Evolutionary conservation across 495 filamentous ascomycete genomes (phyloP).

Genomic region (Eremomyces bilateralis): DNA sequence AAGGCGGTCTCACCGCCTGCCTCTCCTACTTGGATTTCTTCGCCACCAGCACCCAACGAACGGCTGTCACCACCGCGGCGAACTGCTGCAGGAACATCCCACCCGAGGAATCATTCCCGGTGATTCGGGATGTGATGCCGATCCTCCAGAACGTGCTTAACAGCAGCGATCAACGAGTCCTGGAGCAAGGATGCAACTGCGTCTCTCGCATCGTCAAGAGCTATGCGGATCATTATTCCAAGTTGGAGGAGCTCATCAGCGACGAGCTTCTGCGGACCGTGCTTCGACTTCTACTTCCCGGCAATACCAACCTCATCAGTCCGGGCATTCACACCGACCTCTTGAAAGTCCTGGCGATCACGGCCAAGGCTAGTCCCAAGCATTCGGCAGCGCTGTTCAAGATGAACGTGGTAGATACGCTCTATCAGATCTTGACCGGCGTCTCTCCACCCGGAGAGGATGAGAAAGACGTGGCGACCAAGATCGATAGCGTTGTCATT

Average conservation of each 20-base stretch:
- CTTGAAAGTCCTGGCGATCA: constrained; percentile 70
- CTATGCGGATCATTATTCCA: constrained; percentile 68
- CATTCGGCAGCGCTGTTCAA: constrained; percentile 81
- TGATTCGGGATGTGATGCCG: constrained; percentile 85
- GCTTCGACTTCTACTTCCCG: constrained; percentile 75
- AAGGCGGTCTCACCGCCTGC: constrained; percentile 86
- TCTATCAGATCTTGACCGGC: constrained; percentile 94
- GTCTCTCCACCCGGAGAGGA: constrained; percentile 70
- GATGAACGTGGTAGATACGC: constrained; percentile 92
- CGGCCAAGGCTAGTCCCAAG: constrained; percentile 64
- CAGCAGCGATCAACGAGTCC: constrained; percentile 87
- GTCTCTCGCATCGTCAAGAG: constrained; percentile 95
- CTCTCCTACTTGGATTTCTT: constrained; percentile 94
- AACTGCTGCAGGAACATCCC: constrained; percentile 92
- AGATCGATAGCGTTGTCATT: constrained; percentile 91
- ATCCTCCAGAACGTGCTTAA: constrained; percentile 72
- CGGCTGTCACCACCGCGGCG: constrained; percentile 88
- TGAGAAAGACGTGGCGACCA: constrained; percentile 62
- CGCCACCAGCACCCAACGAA: constrained; percentile 86
- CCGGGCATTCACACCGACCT: constrained; percentile 95
- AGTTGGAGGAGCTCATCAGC: constrained; percentile 79
- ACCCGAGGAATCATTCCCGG: constrained; percentile 68
- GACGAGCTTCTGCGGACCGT: constrained; percentile 69
- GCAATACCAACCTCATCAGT: constrained; percentile 88
- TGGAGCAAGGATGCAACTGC: constrained; percentile 90